Evolutionary conservation across 352 stramenopile genomes (phyloP).

Genomic region (Phytophthora tubulina): DNA sequence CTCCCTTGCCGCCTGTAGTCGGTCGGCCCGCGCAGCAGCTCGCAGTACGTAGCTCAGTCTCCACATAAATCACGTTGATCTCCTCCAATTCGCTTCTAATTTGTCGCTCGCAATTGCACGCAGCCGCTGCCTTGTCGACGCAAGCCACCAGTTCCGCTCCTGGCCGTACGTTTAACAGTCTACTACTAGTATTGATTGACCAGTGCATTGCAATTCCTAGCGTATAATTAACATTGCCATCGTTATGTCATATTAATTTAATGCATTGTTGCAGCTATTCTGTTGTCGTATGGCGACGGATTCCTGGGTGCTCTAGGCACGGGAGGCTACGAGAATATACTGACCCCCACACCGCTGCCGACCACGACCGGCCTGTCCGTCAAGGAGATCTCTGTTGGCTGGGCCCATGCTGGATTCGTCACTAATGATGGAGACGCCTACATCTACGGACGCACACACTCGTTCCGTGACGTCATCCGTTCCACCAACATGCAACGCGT

Average conservation of each 20-base stretch:
- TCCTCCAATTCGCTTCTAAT: slow-evolving; percentile 4
- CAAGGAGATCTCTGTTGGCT: slow-evolving; percentile 77
- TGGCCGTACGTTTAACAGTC: slow-evolving; percentile 32
- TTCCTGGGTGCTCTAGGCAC: slow-evolving; percentile 82
- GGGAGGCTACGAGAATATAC: slow-evolving; percentile 68
- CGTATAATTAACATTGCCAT: neutral
- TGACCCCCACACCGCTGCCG: slow-evolving; percentile 51
- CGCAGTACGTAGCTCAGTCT: slow-evolving; percentile 29
- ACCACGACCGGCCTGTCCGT: slow-evolving; percentile 58
- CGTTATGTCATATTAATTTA: neutral
- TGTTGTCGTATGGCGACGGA: slow-evolving; percentile 84
- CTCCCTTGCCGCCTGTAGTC: slow-evolving; percentile 22
- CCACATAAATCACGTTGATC: neutral
- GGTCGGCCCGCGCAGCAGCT: slow-evolving; percentile 21
- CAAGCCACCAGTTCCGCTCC: slow-evolving; percentile 20
- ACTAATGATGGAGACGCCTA: slow-evolving; percentile 75
- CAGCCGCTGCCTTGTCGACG: slow-evolving; percentile 36
- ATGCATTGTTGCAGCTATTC: slow-evolving; percentile 31
- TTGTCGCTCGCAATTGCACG: slow-evolving; percentile 2
- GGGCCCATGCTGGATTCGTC: slow-evolving; percentile 82
- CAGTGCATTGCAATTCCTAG: neutral
- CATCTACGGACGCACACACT: slow-evolving; percentile 83
- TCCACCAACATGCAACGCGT: slow-evolving; percentile 88
- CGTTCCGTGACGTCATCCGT: slow-evolving; percentile 87
- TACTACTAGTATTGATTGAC: neutral